phyloP scores from a whole-genome alignment of 1,284 basidiomycete species.

The Cutaneotrichosporon sp. region DNA sequence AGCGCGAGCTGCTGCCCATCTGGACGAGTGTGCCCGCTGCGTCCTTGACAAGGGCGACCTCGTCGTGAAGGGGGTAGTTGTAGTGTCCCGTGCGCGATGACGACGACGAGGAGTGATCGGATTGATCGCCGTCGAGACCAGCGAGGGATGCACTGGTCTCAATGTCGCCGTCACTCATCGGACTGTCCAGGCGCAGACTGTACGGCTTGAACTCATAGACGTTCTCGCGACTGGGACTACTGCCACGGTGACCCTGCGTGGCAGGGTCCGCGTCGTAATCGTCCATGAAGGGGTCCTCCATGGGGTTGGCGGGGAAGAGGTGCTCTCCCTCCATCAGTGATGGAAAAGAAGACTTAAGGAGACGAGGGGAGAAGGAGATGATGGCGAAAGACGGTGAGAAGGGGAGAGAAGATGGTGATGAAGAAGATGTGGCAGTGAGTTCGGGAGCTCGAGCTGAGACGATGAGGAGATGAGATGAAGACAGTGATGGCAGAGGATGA shows the following conservation, averaged over 20 bases:
- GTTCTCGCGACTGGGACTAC: neutral
- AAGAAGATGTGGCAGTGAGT: neutral
- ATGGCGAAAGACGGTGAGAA: neutral
- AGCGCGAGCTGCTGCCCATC: neutral
- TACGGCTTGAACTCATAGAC: neutral
- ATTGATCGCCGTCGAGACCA: neutral
- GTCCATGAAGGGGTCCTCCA: constrained; percentile 12
- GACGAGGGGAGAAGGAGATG: no score
- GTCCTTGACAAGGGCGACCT: neutral
- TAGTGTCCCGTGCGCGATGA: no score
- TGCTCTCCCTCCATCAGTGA: neutral
- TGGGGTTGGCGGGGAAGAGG: constrained; percentile 12
- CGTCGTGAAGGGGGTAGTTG: neutral
- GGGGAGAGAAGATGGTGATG: neutral
- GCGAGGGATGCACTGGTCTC: neutral
- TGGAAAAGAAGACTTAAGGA: no score
- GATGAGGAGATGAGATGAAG: neutral
- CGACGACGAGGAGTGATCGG: neutral
- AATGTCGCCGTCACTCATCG: no score
- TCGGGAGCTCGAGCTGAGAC: neutral
- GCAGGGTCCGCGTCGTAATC: neutral
- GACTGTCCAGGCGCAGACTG: neutral
- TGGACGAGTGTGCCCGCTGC: neutral
- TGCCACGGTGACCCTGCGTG: neutral
- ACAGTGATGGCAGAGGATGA: no score